Conservation (phyloP, 208 protist genomes). For the Crithidia fasciculata region DNA sequence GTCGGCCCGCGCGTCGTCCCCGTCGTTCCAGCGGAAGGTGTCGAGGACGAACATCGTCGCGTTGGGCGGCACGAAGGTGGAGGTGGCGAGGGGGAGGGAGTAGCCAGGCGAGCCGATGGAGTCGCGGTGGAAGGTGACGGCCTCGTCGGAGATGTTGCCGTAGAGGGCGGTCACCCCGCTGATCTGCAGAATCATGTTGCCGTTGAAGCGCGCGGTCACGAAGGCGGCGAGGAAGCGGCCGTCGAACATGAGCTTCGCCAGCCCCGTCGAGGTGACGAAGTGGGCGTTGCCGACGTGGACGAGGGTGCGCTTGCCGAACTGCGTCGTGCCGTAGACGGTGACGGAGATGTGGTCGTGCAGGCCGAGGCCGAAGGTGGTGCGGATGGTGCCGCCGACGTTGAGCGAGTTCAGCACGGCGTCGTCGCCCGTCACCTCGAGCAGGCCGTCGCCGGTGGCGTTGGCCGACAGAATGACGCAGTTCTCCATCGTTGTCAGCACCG, state of each 20-base stretch:
- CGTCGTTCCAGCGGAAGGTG: conserved; percentile 26
- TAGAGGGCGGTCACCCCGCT: conserved; percentile 45
- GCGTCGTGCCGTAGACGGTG: conserved; percentile 53
- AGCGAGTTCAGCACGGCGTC: conserved; percentile 65
- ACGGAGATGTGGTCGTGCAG: conserved; percentile 35
- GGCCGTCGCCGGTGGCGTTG: conserved; percentile 45
- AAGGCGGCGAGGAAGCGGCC: conserved; percentile 47
- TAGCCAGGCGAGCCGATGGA: neutral
- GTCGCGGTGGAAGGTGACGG: conserved; percentile 18
- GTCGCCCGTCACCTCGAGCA: conserved; percentile 46
- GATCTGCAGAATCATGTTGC: conserved; percentile 58
- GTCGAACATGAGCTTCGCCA: conserved; percentile 53
- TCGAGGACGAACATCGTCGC: conserved; percentile 47
- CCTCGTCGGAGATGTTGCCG: conserved; percentile 36
- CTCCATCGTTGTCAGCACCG: conserved; percentile 48
- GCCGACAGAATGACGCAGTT: conserved; percentile 52
- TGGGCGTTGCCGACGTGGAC: conserved; percentile 41
- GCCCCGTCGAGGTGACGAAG: conserved; percentile 56
- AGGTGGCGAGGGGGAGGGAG: conserved; percentile 20
- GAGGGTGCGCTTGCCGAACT: conserved; percentile 48
- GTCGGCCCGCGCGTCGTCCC: neutral
- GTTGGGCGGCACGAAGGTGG: conserved; percentile 43
- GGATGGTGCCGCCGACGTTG: conserved; percentile 43
- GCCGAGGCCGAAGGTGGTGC: conserved; percentile 27
- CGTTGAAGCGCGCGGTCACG: conserved; percentile 42